Percentiles rank a stretch among this genome's conserved stretches.
Conservation (phyloP, 345 rosid genomes). For the Lagerstroemia speciosa region DNA sequence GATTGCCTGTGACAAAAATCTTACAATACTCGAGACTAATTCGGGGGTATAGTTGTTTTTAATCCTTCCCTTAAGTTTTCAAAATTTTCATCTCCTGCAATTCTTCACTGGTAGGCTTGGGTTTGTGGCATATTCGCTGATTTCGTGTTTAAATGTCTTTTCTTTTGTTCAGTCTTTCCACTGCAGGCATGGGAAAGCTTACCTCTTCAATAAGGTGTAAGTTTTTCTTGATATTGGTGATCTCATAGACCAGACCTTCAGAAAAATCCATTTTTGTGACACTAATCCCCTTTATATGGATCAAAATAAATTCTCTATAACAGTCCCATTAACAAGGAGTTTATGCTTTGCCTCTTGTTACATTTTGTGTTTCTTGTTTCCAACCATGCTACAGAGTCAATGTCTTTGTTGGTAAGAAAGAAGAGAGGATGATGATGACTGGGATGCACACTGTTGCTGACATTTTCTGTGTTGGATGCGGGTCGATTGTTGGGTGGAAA, state of each 20-base stretch:
- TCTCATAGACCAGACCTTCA: constrained; percentile 1
- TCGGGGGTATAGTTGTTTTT: not conserved
- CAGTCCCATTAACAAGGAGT: not conserved
- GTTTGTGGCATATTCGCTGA: constrained; percentile 17
- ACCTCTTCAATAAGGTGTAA: constrained; percentile 97
- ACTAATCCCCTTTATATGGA: not conserved
- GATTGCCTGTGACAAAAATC: not conserved
- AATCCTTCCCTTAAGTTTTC: not conserved
- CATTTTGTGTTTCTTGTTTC: constrained; percentile 7
- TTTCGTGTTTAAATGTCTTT: constrained; percentile 19
- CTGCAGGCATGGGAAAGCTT: constrained; percentile 90
- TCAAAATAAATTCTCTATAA: not conserved
- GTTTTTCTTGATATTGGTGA: constrained; percentile 36
- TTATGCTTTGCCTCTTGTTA: not conserved
- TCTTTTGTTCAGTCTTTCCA: constrained; percentile 70
- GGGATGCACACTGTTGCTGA: constrained; percentile 89
- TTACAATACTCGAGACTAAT: not conserved
- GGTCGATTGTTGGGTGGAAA: constrained; percentile 95
- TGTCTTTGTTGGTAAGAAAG: constrained; percentile 54
- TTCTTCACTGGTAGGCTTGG: not conserved
- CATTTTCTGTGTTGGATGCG: constrained; percentile 91
- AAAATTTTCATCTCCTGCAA: not conserved
- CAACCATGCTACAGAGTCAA: constrained; percentile 56
- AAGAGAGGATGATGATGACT: constrained; percentile 86
- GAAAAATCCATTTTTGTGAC: not conserved